phyloP scores from a whole-genome alignment of 1,284 basidiomycete genomes.

The Rhodotorula mucilaginosa region DNA sequence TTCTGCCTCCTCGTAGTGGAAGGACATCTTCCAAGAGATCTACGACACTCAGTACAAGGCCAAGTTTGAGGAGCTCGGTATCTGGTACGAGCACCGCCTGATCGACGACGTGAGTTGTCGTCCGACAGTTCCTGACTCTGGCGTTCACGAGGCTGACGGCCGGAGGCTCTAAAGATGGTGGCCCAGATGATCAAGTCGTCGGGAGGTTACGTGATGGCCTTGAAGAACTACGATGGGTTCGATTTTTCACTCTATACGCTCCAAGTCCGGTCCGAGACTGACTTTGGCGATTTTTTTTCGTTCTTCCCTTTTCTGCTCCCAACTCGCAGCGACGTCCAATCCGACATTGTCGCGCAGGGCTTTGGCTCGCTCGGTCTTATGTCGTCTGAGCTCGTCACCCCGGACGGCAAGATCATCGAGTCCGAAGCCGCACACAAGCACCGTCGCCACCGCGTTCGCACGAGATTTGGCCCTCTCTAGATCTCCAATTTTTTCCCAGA shows the following conservation, averaged over 20 bases:
- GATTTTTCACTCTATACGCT: not conserved
- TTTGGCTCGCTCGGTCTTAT: constrained; percentile 95
- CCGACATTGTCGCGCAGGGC: constrained; percentile 59
- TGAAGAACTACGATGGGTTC: constrained; percentile 58
- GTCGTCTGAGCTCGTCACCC: constrained; percentile 94
- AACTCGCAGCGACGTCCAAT: constrained; percentile 76
- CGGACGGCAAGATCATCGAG: constrained; percentile 87
- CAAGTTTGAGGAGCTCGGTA: constrained; percentile 73
- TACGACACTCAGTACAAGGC: constrained; percentile 66
- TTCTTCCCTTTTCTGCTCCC: constrained; percentile 56
- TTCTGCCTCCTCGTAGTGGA: constrained; percentile 63
- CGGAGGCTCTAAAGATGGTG: constrained; percentile 79
- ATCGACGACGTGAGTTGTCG: constrained; percentile 52
- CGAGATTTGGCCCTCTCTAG: too few species aligned
- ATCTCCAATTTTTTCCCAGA: too few species aligned
- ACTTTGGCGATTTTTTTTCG: not conserved
- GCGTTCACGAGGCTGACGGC: constrained; percentile 43
- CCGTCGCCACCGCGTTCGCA: too few species aligned
- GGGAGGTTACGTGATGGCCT: constrained; percentile 96
- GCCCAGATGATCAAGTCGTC: constrained; percentile 94
- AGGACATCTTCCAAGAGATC: constrained; percentile 72
- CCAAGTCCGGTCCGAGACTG: not conserved
- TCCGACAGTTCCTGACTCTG: not conserved
- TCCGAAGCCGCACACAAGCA: constrained; percentile 70
- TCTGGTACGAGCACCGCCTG: constrained; percentile 95